A percentile compares a stretch with the other conserved stretches of the same genome.
phyloP scores from a whole-genome alignment of 495 filamentous ascomycete species.

The Bacidia rubella region DNA sequence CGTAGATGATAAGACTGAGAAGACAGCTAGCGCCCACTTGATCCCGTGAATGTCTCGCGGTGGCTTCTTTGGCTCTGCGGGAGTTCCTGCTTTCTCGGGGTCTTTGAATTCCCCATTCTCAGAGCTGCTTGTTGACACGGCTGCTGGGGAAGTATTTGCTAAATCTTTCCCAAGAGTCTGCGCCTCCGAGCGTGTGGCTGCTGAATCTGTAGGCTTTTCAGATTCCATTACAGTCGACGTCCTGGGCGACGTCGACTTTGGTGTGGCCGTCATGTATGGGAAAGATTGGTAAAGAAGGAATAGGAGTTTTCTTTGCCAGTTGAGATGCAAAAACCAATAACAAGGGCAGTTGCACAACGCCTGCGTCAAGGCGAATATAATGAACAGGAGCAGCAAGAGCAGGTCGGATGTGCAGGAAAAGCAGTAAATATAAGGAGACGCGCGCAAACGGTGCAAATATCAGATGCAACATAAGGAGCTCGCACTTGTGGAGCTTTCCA shows the following conservation, averaged over 20 bases:
- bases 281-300: no score
- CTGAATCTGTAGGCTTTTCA: background rate
- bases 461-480: no score
- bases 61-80: background rate
- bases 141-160: background rate
- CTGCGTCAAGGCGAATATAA: no score
- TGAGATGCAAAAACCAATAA: no score
- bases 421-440: no score
- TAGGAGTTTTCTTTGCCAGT: no score
- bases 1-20: constrained; percentile 34
- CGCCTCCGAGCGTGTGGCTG: background rate
- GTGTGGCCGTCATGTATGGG: background rate
- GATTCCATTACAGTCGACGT: background rate
- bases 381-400: no score
- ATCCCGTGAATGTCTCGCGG: constrained; percentile 9
- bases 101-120: constrained; percentile 1
- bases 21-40: constrained; percentile 16
- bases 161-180: constrained; percentile 7
- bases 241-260: background rate
- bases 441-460: no score
- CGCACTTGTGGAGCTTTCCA: no score
- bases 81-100: background rate
- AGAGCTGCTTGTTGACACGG: background rate
- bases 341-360: no score
- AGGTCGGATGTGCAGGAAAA: no score